phyloP scores from a whole-genome alignment of 345 rosid genomes.

The Rhodamnia argentea region DNA sequence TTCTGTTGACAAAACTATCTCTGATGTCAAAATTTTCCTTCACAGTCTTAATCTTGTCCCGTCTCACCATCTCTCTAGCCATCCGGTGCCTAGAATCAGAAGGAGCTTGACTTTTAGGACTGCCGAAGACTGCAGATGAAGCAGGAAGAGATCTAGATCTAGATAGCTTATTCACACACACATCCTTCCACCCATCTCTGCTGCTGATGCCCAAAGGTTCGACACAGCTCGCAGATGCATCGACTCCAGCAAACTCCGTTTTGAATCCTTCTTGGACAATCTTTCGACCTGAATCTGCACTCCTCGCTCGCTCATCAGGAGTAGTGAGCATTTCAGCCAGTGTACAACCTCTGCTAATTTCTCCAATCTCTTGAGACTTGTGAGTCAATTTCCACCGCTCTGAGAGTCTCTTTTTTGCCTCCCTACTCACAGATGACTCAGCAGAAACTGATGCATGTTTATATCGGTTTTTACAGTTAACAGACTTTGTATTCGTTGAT shows the following conservation, averaged over 20 bases:
- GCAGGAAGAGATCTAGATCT: slow-evolving; percentile 72
- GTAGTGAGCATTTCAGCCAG: slow-evolving; percentile 89
- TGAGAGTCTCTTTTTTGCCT: slow-evolving; percentile 88
- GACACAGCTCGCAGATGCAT: slow-evolving; percentile 12
- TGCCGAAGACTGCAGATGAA: slow-evolving; percentile 31
- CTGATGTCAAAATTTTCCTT: slow-evolving; percentile 25
- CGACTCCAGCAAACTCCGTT: slow-evolving; percentile 1
- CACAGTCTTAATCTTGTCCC: slow-evolving; percentile 35
- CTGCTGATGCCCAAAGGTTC: slow-evolving; percentile 95
- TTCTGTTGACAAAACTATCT: slow-evolving; percentile 31
- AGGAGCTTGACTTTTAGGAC: slow-evolving; percentile 36
- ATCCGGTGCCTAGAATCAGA: slow-evolving; percentile 29
- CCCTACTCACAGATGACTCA: slow-evolving; percentile 69
- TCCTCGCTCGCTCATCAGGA: slow-evolving; percentile 46
- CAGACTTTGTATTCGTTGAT: slow-evolving; percentile 23
- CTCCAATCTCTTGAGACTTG: slow-evolving; percentile 42
- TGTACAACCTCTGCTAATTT: slow-evolving; percentile 51
- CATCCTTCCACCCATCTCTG: slow-evolving; percentile 91
- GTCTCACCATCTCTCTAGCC: slow-evolving; percentile 29
- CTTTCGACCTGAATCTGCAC: slow-evolving; percentile 24
- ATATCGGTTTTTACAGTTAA: slow-evolving; percentile 26
- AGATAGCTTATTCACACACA: slow-evolving; percentile 23
- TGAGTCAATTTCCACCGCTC: slow-evolving; percentile 93
- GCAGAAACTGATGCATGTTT: slow-evolving; percentile 37
- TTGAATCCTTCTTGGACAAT: slow-evolving; percentile 14